Conservation (phyloP, 1,284 basidiomycete genomes). For the Meira nashicola region DNA sequence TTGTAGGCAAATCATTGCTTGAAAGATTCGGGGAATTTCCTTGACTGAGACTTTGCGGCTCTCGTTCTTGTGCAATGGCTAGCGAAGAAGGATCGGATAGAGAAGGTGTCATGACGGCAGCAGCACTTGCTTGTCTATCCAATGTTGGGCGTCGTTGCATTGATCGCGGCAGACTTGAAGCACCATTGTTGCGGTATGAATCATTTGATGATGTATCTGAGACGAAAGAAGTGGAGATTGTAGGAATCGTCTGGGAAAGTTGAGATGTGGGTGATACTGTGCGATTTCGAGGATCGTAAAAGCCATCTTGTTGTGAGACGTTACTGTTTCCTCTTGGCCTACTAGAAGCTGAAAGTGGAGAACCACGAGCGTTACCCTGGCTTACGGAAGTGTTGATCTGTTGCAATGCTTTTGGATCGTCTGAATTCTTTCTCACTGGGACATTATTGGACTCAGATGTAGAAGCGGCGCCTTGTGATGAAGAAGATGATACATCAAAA, state of each 20-base stretch:
- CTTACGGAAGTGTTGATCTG: neutral
- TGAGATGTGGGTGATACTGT: neutral
- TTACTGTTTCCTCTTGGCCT: neutral
- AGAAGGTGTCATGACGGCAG: neutral
- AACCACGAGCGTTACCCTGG: neutral
- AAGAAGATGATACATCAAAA: neutral
- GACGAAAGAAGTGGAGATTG: neutral
- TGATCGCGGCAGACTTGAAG: no score
- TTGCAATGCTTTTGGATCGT: neutral
- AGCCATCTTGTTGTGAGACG: conserved; percentile 8
- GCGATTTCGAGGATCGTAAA: neutral
- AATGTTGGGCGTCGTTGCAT: neutral
- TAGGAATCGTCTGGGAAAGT: neutral
- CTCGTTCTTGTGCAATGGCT: neutral
- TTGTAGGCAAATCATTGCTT: neutral
- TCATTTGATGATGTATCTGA: no score
- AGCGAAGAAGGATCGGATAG: neutral
- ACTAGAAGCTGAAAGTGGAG: neutral
- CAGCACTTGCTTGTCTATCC: conserved; percentile 2
- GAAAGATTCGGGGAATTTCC: conserved; percentile 15
- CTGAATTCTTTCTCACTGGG: neutral
- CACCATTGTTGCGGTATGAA: no score
- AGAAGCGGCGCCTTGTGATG: neutral
- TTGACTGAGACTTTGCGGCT: conserved; percentile 22
- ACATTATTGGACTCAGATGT: conserved; percentile 5